Percentiles rank a stretch among this genome's conserved stretches.
phyloP scores from a whole-genome alignment of 345 rosid species.

The Hibiscus tridactylites region DNA sequence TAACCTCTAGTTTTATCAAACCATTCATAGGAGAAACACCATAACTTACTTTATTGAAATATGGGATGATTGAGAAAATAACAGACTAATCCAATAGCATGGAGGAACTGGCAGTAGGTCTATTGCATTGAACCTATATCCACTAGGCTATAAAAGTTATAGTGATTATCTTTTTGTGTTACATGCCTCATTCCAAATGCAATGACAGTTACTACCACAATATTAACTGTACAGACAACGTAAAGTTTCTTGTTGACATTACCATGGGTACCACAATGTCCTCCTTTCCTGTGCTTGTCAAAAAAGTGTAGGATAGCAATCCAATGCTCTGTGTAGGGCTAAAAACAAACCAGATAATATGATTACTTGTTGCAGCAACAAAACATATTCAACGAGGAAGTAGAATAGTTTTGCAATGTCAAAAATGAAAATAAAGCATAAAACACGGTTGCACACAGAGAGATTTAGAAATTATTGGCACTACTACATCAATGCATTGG shows the following conservation, averaged over 20 bases:
- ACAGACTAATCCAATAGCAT: not conserved
- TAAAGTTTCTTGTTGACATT: conserved; percentile 16
- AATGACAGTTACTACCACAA: not conserved
- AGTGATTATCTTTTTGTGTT: no score
- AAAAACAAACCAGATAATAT: conserved; percentile 20
- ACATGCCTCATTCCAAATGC: not conserved
- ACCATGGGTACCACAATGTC: conserved; percentile 97
- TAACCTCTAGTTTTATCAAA: not conserved
- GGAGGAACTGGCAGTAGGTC: not conserved
- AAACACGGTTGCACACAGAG: not conserved
- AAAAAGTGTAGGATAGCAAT: conserved; percentile 77
- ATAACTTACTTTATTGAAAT: not conserved
- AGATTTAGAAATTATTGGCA: not conserved
- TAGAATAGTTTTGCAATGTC: not conserved
- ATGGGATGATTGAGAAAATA: not conserved
- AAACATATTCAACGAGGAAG: not conserved
- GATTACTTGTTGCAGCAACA: conserved; percentile 4
- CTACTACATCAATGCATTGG: not conserved
- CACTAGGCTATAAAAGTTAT: not conserved
- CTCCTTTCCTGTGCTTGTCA: conserved; percentile 87
- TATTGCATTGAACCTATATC: not conserved
- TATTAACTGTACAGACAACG: not conserved
- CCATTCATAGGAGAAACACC: not conserved
- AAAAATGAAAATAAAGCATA: not conserved
- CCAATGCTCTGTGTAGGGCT: conserved; percentile 91